Conservation (phyloP, 2,329 filamentous ascomycete species). For the Fusarium armeniacum region DNA sequence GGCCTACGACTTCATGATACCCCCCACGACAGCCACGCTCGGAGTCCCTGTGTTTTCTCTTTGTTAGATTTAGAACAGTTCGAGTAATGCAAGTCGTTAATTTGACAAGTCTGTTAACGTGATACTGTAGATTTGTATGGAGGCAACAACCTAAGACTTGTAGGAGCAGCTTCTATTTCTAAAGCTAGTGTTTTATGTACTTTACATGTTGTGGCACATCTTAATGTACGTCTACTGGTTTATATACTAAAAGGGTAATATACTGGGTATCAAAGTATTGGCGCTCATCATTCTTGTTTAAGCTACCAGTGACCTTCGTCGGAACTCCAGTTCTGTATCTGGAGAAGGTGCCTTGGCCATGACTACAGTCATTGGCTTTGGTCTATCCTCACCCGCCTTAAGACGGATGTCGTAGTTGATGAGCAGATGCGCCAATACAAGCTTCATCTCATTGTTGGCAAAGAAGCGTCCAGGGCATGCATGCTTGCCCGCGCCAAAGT, state of each 20-base stretch:
- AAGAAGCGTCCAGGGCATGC: slow-evolving; percentile 66
- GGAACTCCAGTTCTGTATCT: slow-evolving; percentile 58
- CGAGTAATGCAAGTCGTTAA: slow-evolving; percentile 43
- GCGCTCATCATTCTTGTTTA: slow-evolving; percentile 24
- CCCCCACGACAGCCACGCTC: slow-evolving; percentile 48
- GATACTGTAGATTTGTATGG: not conserved
- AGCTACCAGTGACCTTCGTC: slow-evolving; percentile 50
- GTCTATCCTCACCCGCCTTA: slow-evolving; percentile 56
- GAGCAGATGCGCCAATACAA: slow-evolving; percentile 59
- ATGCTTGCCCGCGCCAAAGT: slow-evolving; percentile 64
- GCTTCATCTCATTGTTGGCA: slow-evolving; percentile 62
- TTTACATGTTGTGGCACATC: not conserved
- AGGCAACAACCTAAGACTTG: not conserved
- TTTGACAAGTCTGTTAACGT: not conserved
- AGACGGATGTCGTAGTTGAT: slow-evolving; percentile 60
- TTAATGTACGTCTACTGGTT: slow-evolving; percentile 4
- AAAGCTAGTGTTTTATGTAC: slow-evolving; percentile 1
- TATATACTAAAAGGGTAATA: slow-evolving; percentile 39
- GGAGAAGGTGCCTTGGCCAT: slow-evolving; percentile 60
- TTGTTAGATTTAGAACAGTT: slow-evolving; percentile 45
- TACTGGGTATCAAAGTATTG: slow-evolving; percentile 28
- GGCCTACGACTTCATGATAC: slow-evolving; percentile 50
- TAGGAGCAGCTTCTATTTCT: not conserved
- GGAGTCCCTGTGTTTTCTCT: slow-evolving; percentile 45
- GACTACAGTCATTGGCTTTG: slow-evolving; percentile 56